Evolutionary conservation across 2,329 filamentous ascomycete genomes (phyloP).

Genomic region (Trichoderma sp.): DNA sequence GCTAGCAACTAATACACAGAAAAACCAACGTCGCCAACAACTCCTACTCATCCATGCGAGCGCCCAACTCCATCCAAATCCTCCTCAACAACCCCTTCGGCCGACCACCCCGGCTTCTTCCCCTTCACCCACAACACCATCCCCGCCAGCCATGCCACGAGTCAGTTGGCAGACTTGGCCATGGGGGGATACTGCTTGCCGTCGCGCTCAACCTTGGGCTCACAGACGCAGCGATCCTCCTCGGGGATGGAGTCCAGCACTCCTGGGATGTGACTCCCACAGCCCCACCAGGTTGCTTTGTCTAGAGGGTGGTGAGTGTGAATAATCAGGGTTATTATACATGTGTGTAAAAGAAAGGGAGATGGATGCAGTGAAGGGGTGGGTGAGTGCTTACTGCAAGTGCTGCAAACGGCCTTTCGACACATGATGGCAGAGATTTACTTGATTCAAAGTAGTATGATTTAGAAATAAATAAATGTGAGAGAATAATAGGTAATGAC

Average conservation of each 20-base stretch:
- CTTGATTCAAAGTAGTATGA: neutral
- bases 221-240: conserved; percentile 65
- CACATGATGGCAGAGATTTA: conserved; percentile 55
- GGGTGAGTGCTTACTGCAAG: conserved; percentile 56
- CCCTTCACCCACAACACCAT: conserved; percentile 36
- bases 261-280: conserved; percentile 60
- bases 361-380: neutral
- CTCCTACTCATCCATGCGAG: neutral
- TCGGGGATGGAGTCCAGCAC: conserved; percentile 63
- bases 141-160: conserved; percentile 34
- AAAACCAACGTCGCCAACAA: neutral
- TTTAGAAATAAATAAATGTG: neutral
- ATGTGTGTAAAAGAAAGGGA: neutral
- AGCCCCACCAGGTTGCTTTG: conserved; percentile 66
- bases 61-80: conserved; percentile 5
- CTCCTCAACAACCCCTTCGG: conserved; percentile 37
- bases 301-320: conserved; percentile 39
- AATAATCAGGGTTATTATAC: neutral
- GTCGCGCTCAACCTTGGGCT: conserved; percentile 61
- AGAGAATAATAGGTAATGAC: neutral
- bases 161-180: conserved; percentile 49
- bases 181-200: conserved; percentile 67
- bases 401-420: conserved; percentile 61
- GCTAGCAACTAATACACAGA: neutral
- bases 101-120: conserved; percentile 35